phyloP scores from a whole-genome alignment of 2,329 filamentous ascomycete species.

The Cordyceps tenuipes region DNA sequence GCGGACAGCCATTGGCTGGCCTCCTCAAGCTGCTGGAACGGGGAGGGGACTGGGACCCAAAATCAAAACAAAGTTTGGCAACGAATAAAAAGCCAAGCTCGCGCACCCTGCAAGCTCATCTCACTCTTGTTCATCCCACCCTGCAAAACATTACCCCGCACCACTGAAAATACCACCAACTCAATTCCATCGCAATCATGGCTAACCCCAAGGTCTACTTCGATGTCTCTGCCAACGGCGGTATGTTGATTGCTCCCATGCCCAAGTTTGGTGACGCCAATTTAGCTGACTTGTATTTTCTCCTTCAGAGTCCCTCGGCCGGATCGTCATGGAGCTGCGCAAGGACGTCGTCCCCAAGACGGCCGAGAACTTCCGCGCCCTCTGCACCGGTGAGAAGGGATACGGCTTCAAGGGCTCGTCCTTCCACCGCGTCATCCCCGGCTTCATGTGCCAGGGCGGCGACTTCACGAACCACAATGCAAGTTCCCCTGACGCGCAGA shows the following conservation, averaged over 20 bases:
- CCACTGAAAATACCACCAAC: neutral
- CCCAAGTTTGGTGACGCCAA: neutral
- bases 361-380: slow-evolving; percentile 14
- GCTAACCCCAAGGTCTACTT: slow-evolving; percentile 14
- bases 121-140: neutral
- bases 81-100: slow-evolving; percentile 2
- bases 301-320: slow-evolving; percentile 10
- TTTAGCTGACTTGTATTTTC: neutral
- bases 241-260: slow-evolving; percentile 10
- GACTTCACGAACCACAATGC: slow-evolving; percentile 13
- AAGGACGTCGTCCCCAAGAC: slow-evolving; percentile 11
- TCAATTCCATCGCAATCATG: slow-evolving; percentile 2
- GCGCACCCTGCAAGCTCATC: neutral
- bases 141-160: slow-evolving; percentile 1
- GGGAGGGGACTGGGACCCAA: too few species aligned
- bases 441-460: slow-evolving; percentile 14
- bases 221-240: slow-evolving; percentile 11
- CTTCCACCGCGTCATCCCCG: slow-evolving; percentile 13
- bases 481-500: neutral
- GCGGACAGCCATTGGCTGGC: neutral
- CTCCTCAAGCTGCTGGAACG: neutral
- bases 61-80: slow-evolving; percentile 1
- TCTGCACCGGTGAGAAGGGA: slow-evolving; percentile 13
- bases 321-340: slow-evolving; percentile 10
- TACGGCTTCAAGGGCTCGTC: slow-evolving; percentile 9